Evolutionary conservation across 1,284 basidiomycete genomes (phyloP).

Genomic region (Marasmius fiardii): DNA sequence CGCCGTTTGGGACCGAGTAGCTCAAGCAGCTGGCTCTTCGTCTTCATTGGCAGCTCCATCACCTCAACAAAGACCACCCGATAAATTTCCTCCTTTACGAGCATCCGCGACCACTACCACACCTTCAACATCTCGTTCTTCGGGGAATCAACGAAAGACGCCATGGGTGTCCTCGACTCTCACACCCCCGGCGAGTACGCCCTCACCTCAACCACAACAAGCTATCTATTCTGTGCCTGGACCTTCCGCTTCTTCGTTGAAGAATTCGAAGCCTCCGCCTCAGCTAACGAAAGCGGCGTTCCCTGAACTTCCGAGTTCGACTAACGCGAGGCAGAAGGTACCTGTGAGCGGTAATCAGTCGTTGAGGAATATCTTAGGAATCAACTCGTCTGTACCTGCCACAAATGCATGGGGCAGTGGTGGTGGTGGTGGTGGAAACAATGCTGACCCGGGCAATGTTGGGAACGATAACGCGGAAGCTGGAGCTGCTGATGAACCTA

Average conservation of each 20-base stretch:
- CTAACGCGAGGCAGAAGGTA: conserved; percentile 40
- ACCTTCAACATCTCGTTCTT: conserved; percentile 26
- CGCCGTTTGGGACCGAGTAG: conserved; percentile 85
- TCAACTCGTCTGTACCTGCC: conserved; percentile 34
- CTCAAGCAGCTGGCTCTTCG: conserved; percentile 70
- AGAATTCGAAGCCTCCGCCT: conserved; percentile 30
- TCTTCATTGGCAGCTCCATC: conserved; percentile 26
- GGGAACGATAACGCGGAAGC: conserved; percentile 15
- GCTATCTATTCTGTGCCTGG: conserved; percentile 18
- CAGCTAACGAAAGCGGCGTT: conserved; percentile 60
- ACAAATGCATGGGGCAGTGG: conserved; percentile 46
- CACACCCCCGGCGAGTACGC: conserved; percentile 11
- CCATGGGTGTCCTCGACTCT: conserved; percentile 16
- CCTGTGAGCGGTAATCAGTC: conserved; percentile 64
- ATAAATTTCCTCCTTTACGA: conserved; percentile 48
- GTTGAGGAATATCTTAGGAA: conserved; percentile 69
- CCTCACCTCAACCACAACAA: conserved; percentile 16
- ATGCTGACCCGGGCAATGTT: conserved; percentile 3
- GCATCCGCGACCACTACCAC: conserved; percentile 20
- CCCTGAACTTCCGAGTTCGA: conserved; percentile 61
- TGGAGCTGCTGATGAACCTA: conserved; percentile 11
- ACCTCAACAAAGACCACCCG: conserved; percentile 20
- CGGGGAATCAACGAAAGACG: conserved; percentile 22
- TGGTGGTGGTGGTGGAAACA: conserved; percentile 33
- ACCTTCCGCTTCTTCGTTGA: conserved; percentile 16